Conservation (phyloP, 164 flowering plant species). For the Sedum album region DNA sequence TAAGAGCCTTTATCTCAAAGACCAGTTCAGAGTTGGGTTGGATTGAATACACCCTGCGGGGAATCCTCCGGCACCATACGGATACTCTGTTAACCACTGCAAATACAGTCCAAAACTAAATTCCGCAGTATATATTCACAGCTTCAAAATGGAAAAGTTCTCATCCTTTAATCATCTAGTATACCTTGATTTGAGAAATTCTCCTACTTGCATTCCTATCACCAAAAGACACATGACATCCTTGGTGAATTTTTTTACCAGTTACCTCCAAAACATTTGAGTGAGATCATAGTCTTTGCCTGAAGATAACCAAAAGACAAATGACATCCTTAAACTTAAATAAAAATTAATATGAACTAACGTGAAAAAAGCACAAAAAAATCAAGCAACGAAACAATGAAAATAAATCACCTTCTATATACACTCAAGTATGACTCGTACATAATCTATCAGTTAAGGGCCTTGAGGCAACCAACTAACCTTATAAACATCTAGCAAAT, state of each 20-base stretch:
- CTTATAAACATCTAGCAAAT: too few relatives aligned
- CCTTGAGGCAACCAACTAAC: too few relatives aligned
- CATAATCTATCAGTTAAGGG: background rate
- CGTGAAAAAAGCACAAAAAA: background rate
- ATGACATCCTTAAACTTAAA: background rate
- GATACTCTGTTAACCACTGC: constrained; percentile 95
- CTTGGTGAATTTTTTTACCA: constrained; percentile 29
- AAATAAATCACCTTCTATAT: background rate
- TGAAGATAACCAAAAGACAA: constrained; percentile 18
- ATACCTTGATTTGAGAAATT: constrained; percentile 84
- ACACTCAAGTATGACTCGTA: background rate
- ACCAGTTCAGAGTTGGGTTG: constrained; percentile 66
- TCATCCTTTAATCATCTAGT: background rate
- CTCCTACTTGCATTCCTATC: constrained; percentile 89
- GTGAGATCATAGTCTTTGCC: constrained; percentile 76
- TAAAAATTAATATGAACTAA: background rate
- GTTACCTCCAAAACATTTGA: constrained; percentile 90
- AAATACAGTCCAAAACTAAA: background rate
- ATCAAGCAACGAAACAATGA: background rate
- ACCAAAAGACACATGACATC: too few relatives aligned
- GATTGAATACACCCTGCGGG: constrained; percentile 91
- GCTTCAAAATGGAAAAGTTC: background rate
- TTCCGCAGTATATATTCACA: background rate
- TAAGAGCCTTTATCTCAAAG: constrained; percentile 86
- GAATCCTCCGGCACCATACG: constrained; percentile 76